Evolutionary conservation across 768 basidiomycete species (phyloP), one percentile per base, ranked within the genome.

Genomic region (Lentinus brumalis): DNA sequence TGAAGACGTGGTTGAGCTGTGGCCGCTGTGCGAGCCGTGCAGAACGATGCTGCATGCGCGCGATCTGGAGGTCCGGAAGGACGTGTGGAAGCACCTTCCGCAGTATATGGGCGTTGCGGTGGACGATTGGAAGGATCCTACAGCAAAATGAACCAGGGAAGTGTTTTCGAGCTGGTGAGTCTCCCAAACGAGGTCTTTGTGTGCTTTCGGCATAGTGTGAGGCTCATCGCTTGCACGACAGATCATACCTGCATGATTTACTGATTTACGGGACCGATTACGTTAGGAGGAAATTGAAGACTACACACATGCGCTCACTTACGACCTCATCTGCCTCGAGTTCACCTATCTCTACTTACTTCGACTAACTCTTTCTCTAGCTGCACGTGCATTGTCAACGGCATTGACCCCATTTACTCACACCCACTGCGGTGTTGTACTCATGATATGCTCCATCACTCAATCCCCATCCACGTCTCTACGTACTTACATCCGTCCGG

Each of bases 41-140:
- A 58, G 62, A 40, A 30, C 50, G 44, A 64, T 64, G 58, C 58
- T 60, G 29, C 58, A 60, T 29, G 55, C 62, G 54, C 54, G 59
- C 54, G 58, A 59, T 46, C 45, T 64, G 38, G 62, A 59, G 16
- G 59, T 60, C 38, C 53, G 62, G 14, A 53, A 51, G 32, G 59
- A 60, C 49, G 59, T 66, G 47, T 66, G 64, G 64, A 59, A 55
- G 46, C 42, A 49, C 26, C 56, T 66, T 2, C 65, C 65, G 42
- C 35, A 40, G 44, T 66, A 60, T 26, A 66, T 63, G 65, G 59
- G 61, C 51, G 50, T 66, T 35, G 15, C 44, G 10, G 56, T 63
- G 26, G 65, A 63, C 40, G 59, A 63, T 47, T 66, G 65, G 65
- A 62, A 61, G 41, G 62, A 63, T 35, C 62, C 62, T 5, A 59